Evolutionary conservation across 1,139 yeast species (phyloP), one percentile per base, ranked within the genome.

Genomic region (Saccharomyces hybrid): DNA sequence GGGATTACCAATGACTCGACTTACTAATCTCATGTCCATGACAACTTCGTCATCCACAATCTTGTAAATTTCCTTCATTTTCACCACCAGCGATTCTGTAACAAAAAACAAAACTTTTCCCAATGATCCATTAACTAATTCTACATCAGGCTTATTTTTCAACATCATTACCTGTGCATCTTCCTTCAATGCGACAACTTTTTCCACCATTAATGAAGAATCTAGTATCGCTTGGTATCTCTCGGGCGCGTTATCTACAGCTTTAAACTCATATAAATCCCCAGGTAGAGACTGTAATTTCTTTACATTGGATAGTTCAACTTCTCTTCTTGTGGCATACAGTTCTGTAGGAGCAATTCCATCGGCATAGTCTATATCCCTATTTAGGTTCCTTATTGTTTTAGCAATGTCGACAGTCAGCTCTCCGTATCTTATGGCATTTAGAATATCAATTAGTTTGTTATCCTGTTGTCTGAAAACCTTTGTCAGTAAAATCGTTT

Each of bases 151-250:
- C 55, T 84, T 78, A 66, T 93, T 95, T 68, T 91, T 93, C 59
- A 93, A 77, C 78, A 95, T 84, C 97, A 93, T 91, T 0, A 93
- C 99, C 70, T 93, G 99, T 0, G 97, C 95, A 53, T 88, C 88
- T 53, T 79, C 81, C 64, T 90, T 91, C 62, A 93, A 73, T 1
- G 74, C 75, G 14, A 93, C 70, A n/a, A 68, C 68, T 49, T 76
- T 74, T 5, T 85, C 87, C 5, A 95, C 95, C 74, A 91, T 77
- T 20, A 68, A 61, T 50, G 88, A 81, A 57, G 82, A 80, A 23
- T 80, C 80, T 53, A 88, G 70, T 46, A 78, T 46, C 34, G 64
- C 62, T 44, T 58, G 55, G 25, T 61, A 61, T 27, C 56, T 58
- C 5, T 59, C 58, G 5, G 64, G 60, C 11, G 62, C 70, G 56